Evolutionary conservation across 345 rosid genomes (phyloP), one percentile per base, ranked within the genome.

Genomic region (Jatropha curcas): DNA sequence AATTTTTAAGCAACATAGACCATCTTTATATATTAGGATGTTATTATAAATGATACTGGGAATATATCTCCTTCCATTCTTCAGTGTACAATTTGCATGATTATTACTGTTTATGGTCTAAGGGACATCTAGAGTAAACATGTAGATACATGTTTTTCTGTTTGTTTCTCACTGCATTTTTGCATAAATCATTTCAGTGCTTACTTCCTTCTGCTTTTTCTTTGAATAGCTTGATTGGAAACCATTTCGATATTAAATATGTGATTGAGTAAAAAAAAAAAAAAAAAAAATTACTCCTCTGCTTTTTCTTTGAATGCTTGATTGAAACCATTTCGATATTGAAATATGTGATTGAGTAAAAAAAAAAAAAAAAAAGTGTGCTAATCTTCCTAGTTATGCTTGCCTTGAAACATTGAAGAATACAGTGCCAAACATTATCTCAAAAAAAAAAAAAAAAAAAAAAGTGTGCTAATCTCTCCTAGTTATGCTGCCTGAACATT

Each of bases 1-100:
- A 33, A 24, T 37, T 35, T 64, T 69, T 20, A 50, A 63, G 28
- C 35, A 53, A 28, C 37, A 41, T 63, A 35, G 60, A 66, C 30
- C 20, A 13, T 41, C 45, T 67, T 11, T 41, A 11, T 51, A n/a
- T 57, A 35, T n/a, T 46, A 45, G 11, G 28, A 57, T 64, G 16
- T 28, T 16, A 24, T 27, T 51, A n/a, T 69, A 19, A 62, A 43
- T 33, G 19, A 48, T 61, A 19, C 5, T 13, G 4, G 52, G n/a
- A 30, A 14, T 71, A 9, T 58, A 9, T 72, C 30, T 57, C 28
- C 19, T 57, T 37, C 19, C 30, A n/a, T 39, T 64, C 7, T n/a
- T 2, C 17, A 50, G 3, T 37, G 70, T 63, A 43, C 24, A 34
- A 8, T 52, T 20, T 34, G 11, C 11, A 56, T 56, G 7, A 16